Percentiles rank a stretch among this genome's conserved stretches.
Conservation (phyloP, 805 yeast species). For the Cyberlindnera suaveolens region DNA sequence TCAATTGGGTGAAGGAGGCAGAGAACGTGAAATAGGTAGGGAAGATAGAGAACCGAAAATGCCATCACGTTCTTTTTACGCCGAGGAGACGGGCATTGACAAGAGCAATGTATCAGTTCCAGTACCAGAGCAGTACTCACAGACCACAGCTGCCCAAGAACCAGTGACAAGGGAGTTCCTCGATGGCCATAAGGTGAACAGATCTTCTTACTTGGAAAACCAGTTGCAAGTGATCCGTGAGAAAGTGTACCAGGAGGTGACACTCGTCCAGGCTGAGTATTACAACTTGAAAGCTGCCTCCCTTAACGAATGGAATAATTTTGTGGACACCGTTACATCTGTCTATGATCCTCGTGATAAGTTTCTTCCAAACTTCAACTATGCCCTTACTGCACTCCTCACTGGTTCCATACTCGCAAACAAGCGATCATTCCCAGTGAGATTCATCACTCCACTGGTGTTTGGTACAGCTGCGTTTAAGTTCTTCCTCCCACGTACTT, state of each 20-base stretch:
- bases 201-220: slow-evolving; percentile 19
- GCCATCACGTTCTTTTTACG: slow-evolving; percentile 1
- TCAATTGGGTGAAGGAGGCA: background rate
- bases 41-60: background rate
- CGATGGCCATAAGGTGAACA: slow-evolving; percentile 13
- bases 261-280: slow-evolving; percentile 19
- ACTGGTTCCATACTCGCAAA: slow-evolving; percentile 50
- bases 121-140: background rate
- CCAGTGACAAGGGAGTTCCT: background rate
- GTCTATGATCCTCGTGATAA: slow-evolving; percentile 23
- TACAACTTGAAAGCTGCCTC: slow-evolving; percentile 21
- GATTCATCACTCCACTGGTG: slow-evolving; percentile 45
- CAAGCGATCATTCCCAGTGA: slow-evolving; percentile 39
- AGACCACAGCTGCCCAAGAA: background rate
- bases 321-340: slow-evolving; percentile 12
- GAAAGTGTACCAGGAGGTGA: slow-evolving; percentile 11
- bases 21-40: background rate
- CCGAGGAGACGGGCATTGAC: background rate
- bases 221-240: slow-evolving; percentile 15
- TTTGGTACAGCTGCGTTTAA: slow-evolving; percentile 42
- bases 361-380: slow-evolving; percentile 45
- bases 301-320: slow-evolving; percentile 18
- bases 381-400: slow-evolving; percentile 49
- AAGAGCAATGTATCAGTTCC: background rate
- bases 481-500: slow-evolving; percentile 46